phyloP scores from a whole-genome alignment of 2,329 filamentous ascomycete genomes.

The Ilyonectria destructans region DNA sequence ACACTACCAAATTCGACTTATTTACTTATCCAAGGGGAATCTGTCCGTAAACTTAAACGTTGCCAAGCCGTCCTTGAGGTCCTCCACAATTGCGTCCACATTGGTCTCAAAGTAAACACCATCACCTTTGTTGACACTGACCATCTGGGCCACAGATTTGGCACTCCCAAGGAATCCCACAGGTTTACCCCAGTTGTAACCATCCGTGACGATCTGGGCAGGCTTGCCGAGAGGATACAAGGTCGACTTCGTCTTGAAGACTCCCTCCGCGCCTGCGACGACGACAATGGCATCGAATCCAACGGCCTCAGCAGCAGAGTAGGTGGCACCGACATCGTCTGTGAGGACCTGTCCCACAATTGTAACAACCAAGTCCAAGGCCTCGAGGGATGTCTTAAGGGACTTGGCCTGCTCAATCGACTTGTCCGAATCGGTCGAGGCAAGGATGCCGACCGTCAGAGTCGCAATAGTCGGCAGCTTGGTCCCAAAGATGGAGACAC shows the following conservation, averaged over 20 bases:
- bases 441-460: constrained; percentile 76
- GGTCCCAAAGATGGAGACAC: constrained; percentile 72
- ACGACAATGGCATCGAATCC: constrained; percentile 77
- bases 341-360: constrained; percentile 74
- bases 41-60: constrained; percentile 78
- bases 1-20: neutral
- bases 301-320: constrained; percentile 75
- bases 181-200: constrained; percentile 80
- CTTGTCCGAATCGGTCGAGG: constrained; percentile 58
- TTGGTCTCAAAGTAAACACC: constrained; percentile 60
- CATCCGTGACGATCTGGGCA: constrained; percentile 74
- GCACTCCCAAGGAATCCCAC: constrained; percentile 71
- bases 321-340: constrained; percentile 73
- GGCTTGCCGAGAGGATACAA: constrained; percentile 78
- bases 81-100: constrained; percentile 58
- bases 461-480: constrained; percentile 74
- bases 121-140: constrained; percentile 61
- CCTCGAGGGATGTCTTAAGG: constrained; percentile 66
- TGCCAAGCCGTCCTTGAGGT: constrained; percentile 72
- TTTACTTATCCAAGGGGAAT: constrained; percentile 69
- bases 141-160: constrained; percentile 56
- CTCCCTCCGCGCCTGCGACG: constrained; percentile 65
- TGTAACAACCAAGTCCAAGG: constrained; percentile 69
- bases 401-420: constrained; percentile 65
- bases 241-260: constrained; percentile 68